Evolutionary conservation across 306 rosid genomes (phyloP).

Genomic region (Acmispon strigosus): DNA sequence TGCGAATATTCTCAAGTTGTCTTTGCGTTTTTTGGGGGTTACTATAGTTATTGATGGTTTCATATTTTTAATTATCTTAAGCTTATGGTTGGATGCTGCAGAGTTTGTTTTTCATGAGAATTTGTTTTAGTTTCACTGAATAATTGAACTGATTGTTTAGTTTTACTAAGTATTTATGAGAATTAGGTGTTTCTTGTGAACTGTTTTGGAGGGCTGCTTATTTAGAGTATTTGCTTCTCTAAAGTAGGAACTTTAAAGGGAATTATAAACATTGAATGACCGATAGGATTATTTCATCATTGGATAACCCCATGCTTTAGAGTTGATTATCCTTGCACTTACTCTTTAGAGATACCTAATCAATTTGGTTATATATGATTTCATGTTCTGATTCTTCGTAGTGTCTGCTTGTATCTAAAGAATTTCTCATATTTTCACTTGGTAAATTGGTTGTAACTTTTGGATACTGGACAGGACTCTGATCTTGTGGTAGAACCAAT

Average conservation of each 20-base stretch:
- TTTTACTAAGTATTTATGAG: neutral
- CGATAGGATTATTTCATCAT: too few relatives aligned
- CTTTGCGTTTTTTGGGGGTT: neutral
- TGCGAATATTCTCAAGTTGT: too few relatives aligned
- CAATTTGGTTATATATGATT: neutral
- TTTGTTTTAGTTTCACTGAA: neutral
- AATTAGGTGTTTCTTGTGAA: neutral
- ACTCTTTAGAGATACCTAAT: too few relatives aligned
- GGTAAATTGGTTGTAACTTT: neutral
- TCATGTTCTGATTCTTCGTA: neutral
- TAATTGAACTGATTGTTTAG: neutral
- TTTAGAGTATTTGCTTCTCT: too few relatives aligned
- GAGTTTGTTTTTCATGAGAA: neutral
- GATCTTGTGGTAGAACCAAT: conserved; percentile 76
- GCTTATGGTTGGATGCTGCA: neutral
- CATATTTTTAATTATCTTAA: neutral
- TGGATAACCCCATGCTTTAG: too few relatives aligned
- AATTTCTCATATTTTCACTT: neutral
- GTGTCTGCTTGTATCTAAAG: neutral
- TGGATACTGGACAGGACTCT: conserved; percentile 56
- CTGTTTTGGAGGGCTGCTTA: neutral
- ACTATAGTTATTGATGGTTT: neutral
- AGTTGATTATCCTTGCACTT: too few relatives aligned
- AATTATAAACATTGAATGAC: too few relatives aligned
- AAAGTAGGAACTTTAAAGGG: too few relatives aligned